phyloP scores from a whole-genome alignment of 352 stramenopile species.

The Elongisporangium prolatum region DNA sequence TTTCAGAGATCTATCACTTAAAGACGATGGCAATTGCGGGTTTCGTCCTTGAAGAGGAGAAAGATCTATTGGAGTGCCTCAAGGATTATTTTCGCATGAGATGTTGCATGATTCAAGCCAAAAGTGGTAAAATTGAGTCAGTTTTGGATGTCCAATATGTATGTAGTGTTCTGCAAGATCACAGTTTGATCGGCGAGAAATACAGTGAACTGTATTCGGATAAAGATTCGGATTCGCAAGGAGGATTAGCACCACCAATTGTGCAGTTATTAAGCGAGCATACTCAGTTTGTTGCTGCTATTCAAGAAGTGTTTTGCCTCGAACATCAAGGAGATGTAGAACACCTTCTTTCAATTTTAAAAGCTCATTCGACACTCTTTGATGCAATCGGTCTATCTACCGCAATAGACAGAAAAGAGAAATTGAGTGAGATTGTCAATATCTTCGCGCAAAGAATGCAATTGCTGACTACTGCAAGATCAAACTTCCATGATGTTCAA shows the following conservation, averaged over 20 bases:
- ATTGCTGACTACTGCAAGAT: background rate
- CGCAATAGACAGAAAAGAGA: background rate
- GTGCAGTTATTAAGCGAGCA: background rate
- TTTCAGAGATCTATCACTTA: slow-evolving; percentile 37
- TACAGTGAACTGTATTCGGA: background rate
- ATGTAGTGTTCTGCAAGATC: background rate
- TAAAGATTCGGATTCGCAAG: background rate
- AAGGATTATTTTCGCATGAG: slow-evolving; percentile 29
- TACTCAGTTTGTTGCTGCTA: background rate
- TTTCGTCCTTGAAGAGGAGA: slow-evolving; percentile 23
- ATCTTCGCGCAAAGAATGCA: background rate
- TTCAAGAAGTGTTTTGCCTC: background rate
- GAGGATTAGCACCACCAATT: background rate
- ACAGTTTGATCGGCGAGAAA: background rate
- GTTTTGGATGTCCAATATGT: background rate
- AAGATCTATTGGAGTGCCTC: slow-evolving; percentile 30
- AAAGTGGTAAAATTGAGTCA: slow-evolving; percentile 4
- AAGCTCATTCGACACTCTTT: background rate
- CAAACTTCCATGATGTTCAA: background rate
- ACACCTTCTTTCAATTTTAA: background rate
- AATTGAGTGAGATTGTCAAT: background rate
- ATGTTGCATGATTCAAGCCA: slow-evolving; percentile 11
- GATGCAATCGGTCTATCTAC: background rate
- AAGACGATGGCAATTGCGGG: slow-evolving; percentile 13
- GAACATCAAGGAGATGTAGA: background rate